Percentiles rank a stretch among this genome's conserved stretches.
These are phyloP conservation scores for Ensete glaucum DNA, from an alignment of 176 grass and related monocot species.

Conservation along the genomic window DNA sequence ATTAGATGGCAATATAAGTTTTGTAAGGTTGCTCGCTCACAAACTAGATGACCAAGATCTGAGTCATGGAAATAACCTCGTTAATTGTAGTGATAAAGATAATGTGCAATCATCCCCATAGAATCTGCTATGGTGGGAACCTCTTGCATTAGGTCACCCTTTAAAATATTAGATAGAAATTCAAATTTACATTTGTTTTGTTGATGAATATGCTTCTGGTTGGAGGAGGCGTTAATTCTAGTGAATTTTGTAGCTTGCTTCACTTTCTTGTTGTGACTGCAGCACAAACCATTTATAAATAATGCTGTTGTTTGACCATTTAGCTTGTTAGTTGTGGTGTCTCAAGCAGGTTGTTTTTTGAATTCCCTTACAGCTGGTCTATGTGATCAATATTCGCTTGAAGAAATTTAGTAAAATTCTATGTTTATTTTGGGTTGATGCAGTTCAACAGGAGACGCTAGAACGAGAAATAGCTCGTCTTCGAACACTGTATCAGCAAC, in stretches of 20 bases:
- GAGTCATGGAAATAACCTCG: too few relatives aligned
- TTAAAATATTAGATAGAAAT: too few relatives aligned
- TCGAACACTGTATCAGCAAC: conserved; percentile 64
- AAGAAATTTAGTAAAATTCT: neutral
- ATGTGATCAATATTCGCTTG: neutral
- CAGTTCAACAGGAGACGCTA: conserved; percentile 97
- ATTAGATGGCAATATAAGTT: too few relatives aligned
- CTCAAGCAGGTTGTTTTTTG: neutral
- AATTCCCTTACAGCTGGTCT: neutral
- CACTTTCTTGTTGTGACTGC: neutral
- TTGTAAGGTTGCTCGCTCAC: too few relatives aligned
- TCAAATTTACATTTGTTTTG: too few relatives aligned
- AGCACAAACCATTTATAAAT: neutral
- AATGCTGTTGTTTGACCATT: neutral
- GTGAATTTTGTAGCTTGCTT: neutral
- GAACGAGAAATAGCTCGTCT: conserved; percentile 82
- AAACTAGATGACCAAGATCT: too few relatives aligned
- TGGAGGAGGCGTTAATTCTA: too few relatives aligned
- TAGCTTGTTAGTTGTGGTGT: neutral
- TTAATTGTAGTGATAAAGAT: too few relatives aligned
- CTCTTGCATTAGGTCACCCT: too few relatives aligned
- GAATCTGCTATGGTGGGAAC: too few relatives aligned
- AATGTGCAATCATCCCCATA: too few relatives aligned
- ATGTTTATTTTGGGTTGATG: conserved; percentile 15
- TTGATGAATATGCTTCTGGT: too few relatives aligned